Base-by-base conservation (phyloP, 2,329 filamentous ascomycete genomes). In the Sphaceloma murrayae region DNA sequence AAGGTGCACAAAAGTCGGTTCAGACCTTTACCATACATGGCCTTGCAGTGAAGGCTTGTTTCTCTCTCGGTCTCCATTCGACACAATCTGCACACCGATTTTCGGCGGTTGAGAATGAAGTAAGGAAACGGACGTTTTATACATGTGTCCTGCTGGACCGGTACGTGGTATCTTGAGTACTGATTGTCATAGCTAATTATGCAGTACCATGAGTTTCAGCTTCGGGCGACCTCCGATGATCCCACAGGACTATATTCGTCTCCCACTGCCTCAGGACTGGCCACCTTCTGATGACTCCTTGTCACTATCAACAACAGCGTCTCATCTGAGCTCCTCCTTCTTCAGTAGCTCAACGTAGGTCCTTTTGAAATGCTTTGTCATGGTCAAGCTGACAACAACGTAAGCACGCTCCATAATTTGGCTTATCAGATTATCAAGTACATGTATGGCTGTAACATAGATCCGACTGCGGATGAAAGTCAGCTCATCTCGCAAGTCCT, bases 21-120 rank as follows among this genome's bases (percentile, higher is more conserved):
- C 66, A 74, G 44, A 67, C 73, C 2, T 77, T 73, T 72, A 70
- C 63, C 0, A 62, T 69, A 0, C 73, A 76, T 48, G 72, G 73
- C 0, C 59, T 75, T 0, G 66, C 71, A 0, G 65, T 75, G 2
- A 69, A 66, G 47, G 66, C 67, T 0, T 72, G 72, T 0, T 58
- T 72, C 18, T 67, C 72, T 21, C 56, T 77, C 1, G 73, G 73
- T 0, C 54, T 76, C 0, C 72, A 76, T 47, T 72, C 67, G 0
- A 55, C 55, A 5, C 32, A 45, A 14, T 29, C 30, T 4, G 18
- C 22, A 11, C 22, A 34, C 13, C 30, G 42, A 8, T 34, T 2
- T 54, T 66, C 14, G 60, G 63, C 0, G 57, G 60, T 0, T 53
- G 51, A 5, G 48, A 55, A 0, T 67, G 72, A 75, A 51, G 65